Base-by-base conservation (phyloP, 179 eudicot genomes). In the Silene noctiflora region DNA sequence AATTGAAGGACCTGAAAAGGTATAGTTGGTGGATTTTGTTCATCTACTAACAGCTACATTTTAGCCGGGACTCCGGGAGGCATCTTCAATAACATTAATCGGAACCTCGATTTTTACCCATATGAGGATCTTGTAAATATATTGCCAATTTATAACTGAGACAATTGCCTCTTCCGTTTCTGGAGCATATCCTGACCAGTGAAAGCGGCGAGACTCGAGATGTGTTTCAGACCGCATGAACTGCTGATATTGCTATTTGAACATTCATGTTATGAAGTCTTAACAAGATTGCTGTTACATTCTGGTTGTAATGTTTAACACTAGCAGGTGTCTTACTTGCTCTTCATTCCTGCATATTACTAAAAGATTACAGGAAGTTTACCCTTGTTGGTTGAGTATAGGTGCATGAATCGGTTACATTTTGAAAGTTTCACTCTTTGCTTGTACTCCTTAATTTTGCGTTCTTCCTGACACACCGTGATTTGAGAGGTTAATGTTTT, bases 51-150 rank as follows among this genome's bases (percentile, higher is more conserved):
- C 61, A 70, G 75, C 75, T 51, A 16, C 61, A 51, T 48, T 72
- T 33, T 62, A 61, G 69, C 29, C 31, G 75, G 11, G 39, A 33
- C 46, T 39, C 11, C 46, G 46, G 58, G 58, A 39, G 19, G 46
- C 75, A 67, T 75, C 77, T 76, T 60, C 75, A 82, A 83, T 82
- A 79, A 83, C 80, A 48, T 62, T 75, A 53, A 78, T 65, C 8
- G 42, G 71, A 60, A 12, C 77, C 85, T 69, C 77, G 22, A 79
- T 73, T 79, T 77, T 83, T 79, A 72, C 67, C 21, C 12, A 46
- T 59, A 56, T 74, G 86, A 53, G 83, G 81, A 75, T 83, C 76
- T 72, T 86, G 88, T 86, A 84, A 69, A 86, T 89, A 83, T 69
- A 77, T 83, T 74, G 82, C 62, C 74, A 72, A 72, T 62, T 73